Conservation (phyloP, 2,329 filamentous ascomycete species). For the Intubia oerlemansii region DNA sequence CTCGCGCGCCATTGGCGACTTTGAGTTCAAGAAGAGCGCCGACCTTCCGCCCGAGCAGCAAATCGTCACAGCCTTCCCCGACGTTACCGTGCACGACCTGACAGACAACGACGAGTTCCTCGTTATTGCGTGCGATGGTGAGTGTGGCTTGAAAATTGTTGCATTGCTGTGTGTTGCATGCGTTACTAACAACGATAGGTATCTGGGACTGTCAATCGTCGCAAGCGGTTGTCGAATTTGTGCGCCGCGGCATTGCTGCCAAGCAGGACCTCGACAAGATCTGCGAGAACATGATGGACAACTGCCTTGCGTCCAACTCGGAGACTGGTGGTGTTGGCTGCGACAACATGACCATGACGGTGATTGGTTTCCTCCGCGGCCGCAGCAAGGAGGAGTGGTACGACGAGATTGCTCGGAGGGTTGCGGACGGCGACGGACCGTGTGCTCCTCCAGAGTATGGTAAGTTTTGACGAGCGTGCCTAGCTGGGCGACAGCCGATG, state of each 20-base stretch:
- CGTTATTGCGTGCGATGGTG: slow-evolving; percentile 82
- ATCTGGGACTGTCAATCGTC: slow-evolving; percentile 99
- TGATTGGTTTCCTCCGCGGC: slow-evolving; percentile 75
- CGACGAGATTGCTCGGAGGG: slow-evolving; percentile 78
- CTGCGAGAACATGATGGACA: slow-evolving; percentile 99
- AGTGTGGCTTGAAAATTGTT: slow-evolving; percentile 11
- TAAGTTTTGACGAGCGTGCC: too few relatives aligned
- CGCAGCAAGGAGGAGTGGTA: slow-evolving; percentile 98
- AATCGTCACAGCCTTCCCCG: slow-evolving; percentile 91
- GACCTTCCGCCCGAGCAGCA: slow-evolving; percentile 95
- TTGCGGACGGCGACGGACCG: slow-evolving; percentile 90
- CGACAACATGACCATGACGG: slow-evolving; percentile 98
- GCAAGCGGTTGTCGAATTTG: slow-evolving; percentile 91
- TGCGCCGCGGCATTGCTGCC: slow-evolving; percentile 83
- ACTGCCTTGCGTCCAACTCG: slow-evolving; percentile 91
- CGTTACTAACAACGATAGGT: slow-evolving; percentile 34
- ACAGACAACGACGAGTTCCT: slow-evolving; percentile 89
- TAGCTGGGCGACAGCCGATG: too few relatives aligned
- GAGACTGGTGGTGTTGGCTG: slow-evolving; percentile 95
- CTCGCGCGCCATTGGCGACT: slow-evolving; percentile 93
- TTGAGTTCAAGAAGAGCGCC: slow-evolving; percentile 98
- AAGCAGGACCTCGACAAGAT: slow-evolving; percentile 91
- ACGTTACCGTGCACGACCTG: slow-evolving; percentile 80
- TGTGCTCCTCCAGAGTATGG: slow-evolving; percentile 98
- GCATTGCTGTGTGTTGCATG: too few relatives aligned